phyloP scores from a whole-genome alignment of 179 eudicot genomes.

The Vitellaria paradoxa region DNA sequence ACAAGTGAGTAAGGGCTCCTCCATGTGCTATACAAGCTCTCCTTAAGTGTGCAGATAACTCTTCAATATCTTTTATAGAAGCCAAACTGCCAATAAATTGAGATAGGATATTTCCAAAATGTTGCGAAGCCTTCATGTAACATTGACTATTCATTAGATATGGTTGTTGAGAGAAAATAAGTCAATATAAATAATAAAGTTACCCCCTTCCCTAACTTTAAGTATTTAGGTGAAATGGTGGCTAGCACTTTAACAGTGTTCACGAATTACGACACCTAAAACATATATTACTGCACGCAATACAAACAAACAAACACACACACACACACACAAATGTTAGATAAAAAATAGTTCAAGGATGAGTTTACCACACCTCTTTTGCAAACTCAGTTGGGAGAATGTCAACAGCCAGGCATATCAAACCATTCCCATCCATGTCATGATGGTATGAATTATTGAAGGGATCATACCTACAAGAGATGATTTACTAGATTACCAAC shows the following conservation, averaged over 20 bases:
- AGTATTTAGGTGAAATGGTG: too few relatives aligned
- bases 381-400: slow-evolving; percentile 98
- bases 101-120: slow-evolving; percentile 86
- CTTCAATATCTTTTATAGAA: slow-evolving; percentile 45
- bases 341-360: neutral
- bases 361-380: slow-evolving; percentile 61
- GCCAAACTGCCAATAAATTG: slow-evolving; percentile 68
- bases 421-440: slow-evolving; percentile 82
- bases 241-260: neutral
- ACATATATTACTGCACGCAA: neutral
- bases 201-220: too few relatives aligned
- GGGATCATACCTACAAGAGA: slow-evolving; percentile 70
- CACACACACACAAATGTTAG: neutral
- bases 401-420: slow-evolving; percentile 88
- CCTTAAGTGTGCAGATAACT: slow-evolving; percentile 60
- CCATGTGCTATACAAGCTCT: slow-evolving; percentile 81
- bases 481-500: slow-evolving; percentile 16
- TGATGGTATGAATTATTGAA: slow-evolving; percentile 55
- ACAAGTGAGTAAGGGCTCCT: slow-evolving; percentile 73
- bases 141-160: neutral
- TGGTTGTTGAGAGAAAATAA: too few relatives aligned
- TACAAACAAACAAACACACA: too few relatives aligned
- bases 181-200: too few relatives aligned
- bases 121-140: slow-evolving; percentile 77
- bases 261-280: neutral